Percentiles rank a stretch among this genome's conserved stretches.
Conservation (phyloP, 805 yeast genomes). For the Yamadazyma insecticola region DNA sequence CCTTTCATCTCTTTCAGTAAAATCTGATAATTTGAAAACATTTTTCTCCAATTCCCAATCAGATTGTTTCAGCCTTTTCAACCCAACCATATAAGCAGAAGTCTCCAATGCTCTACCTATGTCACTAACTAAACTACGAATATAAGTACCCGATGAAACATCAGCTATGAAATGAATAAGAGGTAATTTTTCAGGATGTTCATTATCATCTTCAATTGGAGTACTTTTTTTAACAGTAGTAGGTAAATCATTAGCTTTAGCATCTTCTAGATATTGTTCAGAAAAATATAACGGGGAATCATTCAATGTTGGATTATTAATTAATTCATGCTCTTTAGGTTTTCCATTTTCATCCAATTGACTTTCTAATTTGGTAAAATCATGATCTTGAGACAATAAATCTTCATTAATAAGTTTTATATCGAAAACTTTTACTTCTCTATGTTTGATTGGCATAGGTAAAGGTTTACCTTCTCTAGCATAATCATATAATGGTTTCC, state of each 20-base stretch:
- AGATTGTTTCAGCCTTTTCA: slow-evolving; percentile 71
- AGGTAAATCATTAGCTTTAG: slow-evolving; percentile 36
- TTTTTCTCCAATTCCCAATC: slow-evolving; percentile 75
- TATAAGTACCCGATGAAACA: slow-evolving; percentile 94
- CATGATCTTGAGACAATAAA: slow-evolving; percentile 52
- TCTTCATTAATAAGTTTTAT: slow-evolving; percentile 51
- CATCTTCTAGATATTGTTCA: slow-evolving; percentile 43
- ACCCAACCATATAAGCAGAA: slow-evolving; percentile 82
- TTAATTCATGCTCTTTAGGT: slow-evolving; percentile 40
- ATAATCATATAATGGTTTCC: slow-evolving; percentile 89
- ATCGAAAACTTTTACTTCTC: slow-evolving; percentile 61
- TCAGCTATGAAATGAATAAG: slow-evolving; percentile 66
- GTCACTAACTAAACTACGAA: slow-evolving; percentile 85
- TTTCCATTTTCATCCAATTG: slow-evolving; percentile 45
- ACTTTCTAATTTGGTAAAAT: slow-evolving; percentile 41
- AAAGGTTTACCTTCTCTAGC: slow-evolving; percentile 85
- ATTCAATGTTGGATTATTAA: slow-evolving; percentile 51
- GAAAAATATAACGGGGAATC: slow-evolving; percentile 62
- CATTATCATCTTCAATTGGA: slow-evolving; percentile 32
- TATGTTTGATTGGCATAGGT: slow-evolving; percentile 75
- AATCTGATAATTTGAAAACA: slow-evolving; percentile 64
- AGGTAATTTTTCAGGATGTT: slow-evolving; percentile 53
- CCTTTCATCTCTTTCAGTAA: slow-evolving; percentile 53
- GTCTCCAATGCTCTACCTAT: slow-evolving; percentile 77
- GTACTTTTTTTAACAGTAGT: slow-evolving; percentile 35